Evolutionary conservation across 805 yeast genomes (phyloP), one percentile per base, ranked within the genome.

Genomic region (Wickerhamiella qilinensis): DNA sequence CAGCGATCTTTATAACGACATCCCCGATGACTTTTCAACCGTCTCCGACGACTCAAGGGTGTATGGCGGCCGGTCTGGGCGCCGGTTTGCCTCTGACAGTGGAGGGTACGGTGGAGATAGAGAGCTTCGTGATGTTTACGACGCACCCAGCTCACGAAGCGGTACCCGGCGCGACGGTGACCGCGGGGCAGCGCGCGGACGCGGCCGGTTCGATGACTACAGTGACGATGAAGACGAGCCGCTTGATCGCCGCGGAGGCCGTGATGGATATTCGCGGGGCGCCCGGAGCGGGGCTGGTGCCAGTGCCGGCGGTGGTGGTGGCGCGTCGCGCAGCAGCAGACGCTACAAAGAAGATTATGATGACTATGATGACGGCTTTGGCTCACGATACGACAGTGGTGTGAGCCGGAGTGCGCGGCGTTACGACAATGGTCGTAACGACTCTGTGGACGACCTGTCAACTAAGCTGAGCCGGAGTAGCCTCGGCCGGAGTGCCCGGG

Each of bases 1-100:
- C 49, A 80, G 77, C 44, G 80, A 76, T 41, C 72, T 73, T 52
- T 79, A 75, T 54, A 73, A 77, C 52, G 94, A 83, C 56, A 69
- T 83, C 52, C 93, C 81, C 31, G 75, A 84, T 55, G 31, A 29
- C 15, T 29, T 14, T 17, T 9, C 11, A 9, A n/a, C 16, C 31
- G 16, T 29, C 15, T 9, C 11, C 15, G 16, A 29, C 9, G 67
- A 73, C 5, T 21, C 48, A 54, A 16, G 36, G 37, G 17, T 24
- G 25, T 19, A 19, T 18, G 40, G 25, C 38, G 18, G 28, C 33
- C 20, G 40, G 43, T 30, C 35, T 29, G 33, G 12, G 28, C 3
- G 38, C 15, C 33, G 39, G 12, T 6, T 30, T 18, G 17, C 37
- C 30, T 12, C 21, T 2, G 36, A 39, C 30, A 48, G 55, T 18